Conservation (phyloP, 73 alveolate species). For the Paraurostyla sp. region DNA sequence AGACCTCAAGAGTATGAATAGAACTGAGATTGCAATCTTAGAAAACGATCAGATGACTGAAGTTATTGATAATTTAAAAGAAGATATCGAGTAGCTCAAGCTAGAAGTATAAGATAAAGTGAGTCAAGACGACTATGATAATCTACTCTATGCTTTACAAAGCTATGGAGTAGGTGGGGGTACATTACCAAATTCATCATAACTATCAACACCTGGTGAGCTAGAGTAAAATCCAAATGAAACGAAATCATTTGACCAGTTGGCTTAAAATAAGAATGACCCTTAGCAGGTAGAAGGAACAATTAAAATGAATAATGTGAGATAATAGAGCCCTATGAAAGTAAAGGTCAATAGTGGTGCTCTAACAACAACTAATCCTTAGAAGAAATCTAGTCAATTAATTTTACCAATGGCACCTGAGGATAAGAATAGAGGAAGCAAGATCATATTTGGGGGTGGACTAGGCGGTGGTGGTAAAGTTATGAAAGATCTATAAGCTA, state of each 20-base stretch:
- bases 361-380: not conserved
- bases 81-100: not conserved
- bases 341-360: not conserved
- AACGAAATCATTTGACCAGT: not conserved
- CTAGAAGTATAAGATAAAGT: not conserved
- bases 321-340: not conserved
- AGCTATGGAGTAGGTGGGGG: no score
- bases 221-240: not conserved
- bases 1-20: not conserved
- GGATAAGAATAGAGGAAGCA: not conserved
- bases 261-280: not conserved
- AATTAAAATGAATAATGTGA: not conserved
- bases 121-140: conserved; percentile 23
- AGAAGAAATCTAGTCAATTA: not conserved
- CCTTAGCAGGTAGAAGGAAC: conserved; percentile 13
- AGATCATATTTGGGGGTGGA: not conserved
- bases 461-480: conserved; percentile 8
- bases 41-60: not conserved
- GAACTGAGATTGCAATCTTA: not conserved
- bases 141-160: not conserved
- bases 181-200: no score
- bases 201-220: not conserved
- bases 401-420: conserved; percentile 42
- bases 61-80: not conserved
- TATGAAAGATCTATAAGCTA: not conserved